Evolutionary conservation across 371 early-diverging fungal species (phyloP).

Genomic region (Mucor circinelloides): DNA sequence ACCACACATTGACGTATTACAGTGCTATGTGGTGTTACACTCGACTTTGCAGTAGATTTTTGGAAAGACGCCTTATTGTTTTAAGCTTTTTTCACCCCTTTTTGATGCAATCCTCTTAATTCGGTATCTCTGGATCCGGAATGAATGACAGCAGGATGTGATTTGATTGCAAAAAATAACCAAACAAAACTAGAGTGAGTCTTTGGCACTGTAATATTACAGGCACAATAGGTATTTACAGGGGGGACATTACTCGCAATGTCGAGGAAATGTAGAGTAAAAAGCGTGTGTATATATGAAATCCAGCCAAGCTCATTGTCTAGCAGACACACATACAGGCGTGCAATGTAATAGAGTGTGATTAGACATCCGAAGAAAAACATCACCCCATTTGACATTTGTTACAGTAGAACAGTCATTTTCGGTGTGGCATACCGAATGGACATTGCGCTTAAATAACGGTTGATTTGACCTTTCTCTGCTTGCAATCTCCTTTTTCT

Average conservation of each 20-base stretch:
- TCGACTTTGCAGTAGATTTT: not conserved
- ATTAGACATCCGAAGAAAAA: slow-evolving; percentile 13
- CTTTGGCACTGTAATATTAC: not conserved
- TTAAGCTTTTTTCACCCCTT: not conserved
- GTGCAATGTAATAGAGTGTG: not conserved
- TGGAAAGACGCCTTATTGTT: not conserved
- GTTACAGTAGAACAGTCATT: not conserved
- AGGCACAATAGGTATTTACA: not conserved
- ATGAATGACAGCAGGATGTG: not conserved
- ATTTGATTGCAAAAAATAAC: not conserved
- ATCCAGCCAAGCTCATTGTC: not conserved
- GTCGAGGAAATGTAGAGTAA: not conserved
- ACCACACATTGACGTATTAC: not conserved
- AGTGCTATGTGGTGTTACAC: not conserved
- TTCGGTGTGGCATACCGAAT: slow-evolving; percentile 16
- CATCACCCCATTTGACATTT: slow-evolving; percentile 16
- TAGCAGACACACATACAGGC: not conserved
- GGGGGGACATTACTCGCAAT: not conserved
- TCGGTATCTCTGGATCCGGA: not conserved
- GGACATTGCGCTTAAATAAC: not conserved
- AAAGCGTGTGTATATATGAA: not conserved
- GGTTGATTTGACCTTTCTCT: not conserved
- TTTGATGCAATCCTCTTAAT: not conserved
- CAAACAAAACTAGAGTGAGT: not conserved
- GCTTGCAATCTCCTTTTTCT: not conserved